These are phyloP conservation scores for Xylariaceae sp. DNA, from an alignment of 2,329 filamentous ascomycete species.

Conservation along the genomic window DNA sequence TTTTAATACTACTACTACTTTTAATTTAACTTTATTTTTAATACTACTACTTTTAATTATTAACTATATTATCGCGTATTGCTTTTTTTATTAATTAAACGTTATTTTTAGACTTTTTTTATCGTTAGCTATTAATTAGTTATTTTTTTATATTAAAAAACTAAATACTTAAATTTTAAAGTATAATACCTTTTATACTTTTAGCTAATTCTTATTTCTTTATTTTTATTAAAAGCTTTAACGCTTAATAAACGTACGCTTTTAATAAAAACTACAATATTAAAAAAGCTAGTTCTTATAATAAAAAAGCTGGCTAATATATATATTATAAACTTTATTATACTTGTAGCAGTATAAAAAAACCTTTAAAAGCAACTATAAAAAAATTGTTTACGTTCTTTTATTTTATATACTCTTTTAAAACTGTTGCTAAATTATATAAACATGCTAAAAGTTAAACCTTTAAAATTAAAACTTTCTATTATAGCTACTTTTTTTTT, in stretches of 20 bases:
- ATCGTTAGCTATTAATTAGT: neutral
- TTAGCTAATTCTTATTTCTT: neutral
- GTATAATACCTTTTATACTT: neutral
- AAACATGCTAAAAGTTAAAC: neutral
- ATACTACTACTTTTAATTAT: neutral
- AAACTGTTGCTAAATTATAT: neutral
- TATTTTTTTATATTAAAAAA: neutral
- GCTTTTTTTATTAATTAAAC: neutral
- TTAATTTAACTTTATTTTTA: neutral
- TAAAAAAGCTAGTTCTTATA: neutral
- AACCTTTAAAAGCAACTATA: neutral
- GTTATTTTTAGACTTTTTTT: neutral
- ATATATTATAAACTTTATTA: neutral
- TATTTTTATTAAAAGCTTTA: slow-evolving; percentile 7
- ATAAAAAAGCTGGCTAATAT: slow-evolving; percentile 3
- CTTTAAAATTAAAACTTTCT: neutral
- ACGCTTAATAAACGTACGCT: neutral
- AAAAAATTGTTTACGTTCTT: neutral
- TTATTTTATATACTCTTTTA: neutral
- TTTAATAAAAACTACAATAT: neutral
- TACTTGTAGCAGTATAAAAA: neutral
- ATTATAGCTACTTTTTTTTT: neutral
- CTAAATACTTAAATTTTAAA: neutral
- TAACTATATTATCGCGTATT: neutral
- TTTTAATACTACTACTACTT: neutral